Evolutionary conservation across 192 early-diverging fungal species (phyloP), one percentile per base, ranked within the genome.

Genomic region (Rhizophagus prolifer): DNA sequence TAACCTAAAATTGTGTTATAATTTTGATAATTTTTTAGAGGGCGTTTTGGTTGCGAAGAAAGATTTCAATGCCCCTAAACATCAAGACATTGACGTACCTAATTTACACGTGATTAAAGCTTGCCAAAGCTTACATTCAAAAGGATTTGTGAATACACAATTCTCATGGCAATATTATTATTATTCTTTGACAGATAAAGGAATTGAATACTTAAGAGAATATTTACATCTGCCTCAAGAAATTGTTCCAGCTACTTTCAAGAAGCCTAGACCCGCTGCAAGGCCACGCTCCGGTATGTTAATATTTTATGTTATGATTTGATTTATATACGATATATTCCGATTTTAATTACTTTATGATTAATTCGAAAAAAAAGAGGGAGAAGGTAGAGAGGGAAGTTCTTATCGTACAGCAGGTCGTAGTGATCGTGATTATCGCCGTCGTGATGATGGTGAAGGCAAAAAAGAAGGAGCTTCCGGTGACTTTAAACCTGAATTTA

Each of bases 131-230:
- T 90, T 99, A 83, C 87, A 89, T 84, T 99, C 97, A 72, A 92
- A 91, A 82, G 95, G 94, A 79, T 94, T 84, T 75, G 96, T 99
- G 85, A 95, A 94, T 87, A 94, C 93, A 78, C 93, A 93, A 82
- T 99, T 99, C 93, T 97, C 96, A 84, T 99, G 97, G 97, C 96
- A 98, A 85, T 95, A 95, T 90, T 99, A 97, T 91, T 99, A 99
- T 94, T 99, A 99, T 88, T 95, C 91, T 86, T 90, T 99, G 82
- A 99, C 97, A 84, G 91, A 96, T 82, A 94, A 95, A 87, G 97
- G 97, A 85, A 96, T 98, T 78, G 95, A 93, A 83, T 98, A 97
- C 89, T 89, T 99, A 78, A 94, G 97, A 83, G 92, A 95, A 86
- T 94, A 91, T 92, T 92, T 99, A 76, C 94, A 98, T 93, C 89